These are phyloP conservation scores for Backusella tuberculispora DNA, from an alignment of 192 early-diverging fungal genomes.

Conservation along the genomic window DNA sequence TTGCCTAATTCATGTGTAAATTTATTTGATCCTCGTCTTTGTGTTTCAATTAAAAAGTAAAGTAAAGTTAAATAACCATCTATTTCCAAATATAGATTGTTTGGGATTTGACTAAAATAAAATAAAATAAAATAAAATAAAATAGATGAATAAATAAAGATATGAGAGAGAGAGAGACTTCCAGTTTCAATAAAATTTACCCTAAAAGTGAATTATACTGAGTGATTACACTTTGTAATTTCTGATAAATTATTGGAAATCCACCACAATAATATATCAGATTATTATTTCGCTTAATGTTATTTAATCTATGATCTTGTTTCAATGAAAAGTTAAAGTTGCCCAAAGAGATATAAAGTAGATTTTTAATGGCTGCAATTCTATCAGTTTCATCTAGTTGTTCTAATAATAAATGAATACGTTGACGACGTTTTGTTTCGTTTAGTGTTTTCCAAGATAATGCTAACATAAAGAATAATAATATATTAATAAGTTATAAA, in stretches of 20 bases:
- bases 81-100: slow-evolving; percentile 43
- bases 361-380: slow-evolving; percentile 52
- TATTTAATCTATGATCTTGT: slow-evolving; percentile 53
- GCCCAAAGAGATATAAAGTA: slow-evolving; percentile 75
- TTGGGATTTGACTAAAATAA: slow-evolving; percentile 18
- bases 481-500: not conserved
- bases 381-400: slow-evolving; percentile 60
- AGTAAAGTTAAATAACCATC: slow-evolving; percentile 62
- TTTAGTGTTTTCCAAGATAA: slow-evolving; percentile 45
- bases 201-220: slow-evolving; percentile 47
- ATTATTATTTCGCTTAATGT: slow-evolving; percentile 59
- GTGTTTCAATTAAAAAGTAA: slow-evolving; percentile 64
- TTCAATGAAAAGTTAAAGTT: slow-evolving; percentile 10
- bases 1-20: not conserved
- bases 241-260: slow-evolving; percentile 60
- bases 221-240: slow-evolving; percentile 55
- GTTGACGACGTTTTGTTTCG: slow-evolving; percentile 45
- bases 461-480: slow-evolving; percentile 18
- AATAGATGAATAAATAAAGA: not conserved
- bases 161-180: not conserved
- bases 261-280: slow-evolving; percentile 62
- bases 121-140: not conserved
- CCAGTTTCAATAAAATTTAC: not conserved
- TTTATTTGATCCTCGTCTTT: slow-evolving; percentile 37
- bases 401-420: slow-evolving; percentile 60